Conservation (phyloP, 257 asterid species). For the Scutellaria barbata region DNA sequence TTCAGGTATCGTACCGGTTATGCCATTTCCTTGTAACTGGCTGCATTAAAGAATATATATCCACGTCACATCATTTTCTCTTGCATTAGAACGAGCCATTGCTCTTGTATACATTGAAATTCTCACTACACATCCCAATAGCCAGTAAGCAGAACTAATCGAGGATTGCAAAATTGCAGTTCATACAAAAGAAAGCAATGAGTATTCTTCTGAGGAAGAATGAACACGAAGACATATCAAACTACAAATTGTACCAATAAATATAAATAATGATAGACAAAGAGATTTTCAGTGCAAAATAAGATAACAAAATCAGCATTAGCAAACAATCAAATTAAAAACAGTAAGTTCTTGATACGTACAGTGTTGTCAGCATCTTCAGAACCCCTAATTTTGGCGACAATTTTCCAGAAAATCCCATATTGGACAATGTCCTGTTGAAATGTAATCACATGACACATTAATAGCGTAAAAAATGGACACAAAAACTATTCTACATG, state of each 20-base stretch:
- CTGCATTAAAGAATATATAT: conserved; percentile 50
- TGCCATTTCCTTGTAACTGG: conserved; percentile 86
- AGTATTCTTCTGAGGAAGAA: background rate
- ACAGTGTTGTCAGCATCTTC: conserved; percentile 74
- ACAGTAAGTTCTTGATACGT: conserved; percentile 41
- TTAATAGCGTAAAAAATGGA: conserved; percentile 10
- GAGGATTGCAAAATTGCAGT: too few species aligned
- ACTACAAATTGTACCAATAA: background rate
- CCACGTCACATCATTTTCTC: conserved; percentile 12
- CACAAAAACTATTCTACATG: background rate
- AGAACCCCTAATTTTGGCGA: conserved; percentile 73
- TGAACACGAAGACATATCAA: background rate
- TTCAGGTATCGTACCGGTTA: conserved; percentile 76
- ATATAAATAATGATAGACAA: too few species aligned
- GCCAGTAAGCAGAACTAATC: too few species aligned
- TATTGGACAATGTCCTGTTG: conserved; percentile 80
- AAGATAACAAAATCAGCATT: background rate
- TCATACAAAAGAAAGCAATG: background rate
- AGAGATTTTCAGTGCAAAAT: too few species aligned
- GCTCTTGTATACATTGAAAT: background rate
- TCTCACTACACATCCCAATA: too few species aligned
- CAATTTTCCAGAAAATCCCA: conserved; percentile 87
- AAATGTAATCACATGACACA: conserved; percentile 26
- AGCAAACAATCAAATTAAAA: conserved; percentile 27
- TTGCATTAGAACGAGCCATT: background rate